Evolutionary conservation across 116 monocot species (phyloP).

Genomic region (Phalaenopsis hybrid): DNA sequence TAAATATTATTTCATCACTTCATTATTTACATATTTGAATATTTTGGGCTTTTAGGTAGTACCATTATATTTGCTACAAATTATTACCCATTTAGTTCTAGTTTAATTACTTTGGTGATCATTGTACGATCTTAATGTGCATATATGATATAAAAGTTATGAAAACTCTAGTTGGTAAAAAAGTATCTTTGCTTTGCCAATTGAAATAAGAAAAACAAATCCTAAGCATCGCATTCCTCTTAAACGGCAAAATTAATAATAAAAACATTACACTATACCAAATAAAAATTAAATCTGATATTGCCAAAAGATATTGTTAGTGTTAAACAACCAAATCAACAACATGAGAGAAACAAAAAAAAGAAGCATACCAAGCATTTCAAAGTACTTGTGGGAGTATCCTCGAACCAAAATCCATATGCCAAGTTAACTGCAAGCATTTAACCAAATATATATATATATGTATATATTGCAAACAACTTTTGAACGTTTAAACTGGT

Average conservation of each 20-base stretch:
- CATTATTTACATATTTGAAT: too few species aligned
- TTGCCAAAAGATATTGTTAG: neutral
- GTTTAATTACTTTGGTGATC: too few species aligned
- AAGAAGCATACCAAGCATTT: slow-evolving; percentile 60
- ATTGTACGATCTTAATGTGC: too few species aligned
- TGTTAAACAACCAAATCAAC: neutral
- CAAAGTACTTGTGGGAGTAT: slow-evolving; percentile 45
- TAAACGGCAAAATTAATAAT: neutral
- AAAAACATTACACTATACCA: neutral
- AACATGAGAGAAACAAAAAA: neutral
- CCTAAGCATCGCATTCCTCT: too few species aligned
- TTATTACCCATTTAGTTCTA: too few species aligned
- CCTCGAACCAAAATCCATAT: slow-evolving; percentile 88
- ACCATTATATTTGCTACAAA: too few species aligned
- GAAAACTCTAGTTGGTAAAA: too few species aligned
- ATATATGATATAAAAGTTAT: too few species aligned
- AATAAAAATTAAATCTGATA: neutral
- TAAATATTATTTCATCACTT: too few species aligned
- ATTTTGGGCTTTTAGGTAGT: too few species aligned
- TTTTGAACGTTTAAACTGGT: neutral
- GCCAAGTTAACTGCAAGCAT: slow-evolving; percentile 68
- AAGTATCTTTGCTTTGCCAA: too few species aligned
- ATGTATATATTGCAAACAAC: neutral
- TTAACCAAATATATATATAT: neutral
- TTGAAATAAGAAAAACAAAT: too few species aligned